A percentile compares a stretch with the other conserved stretches of the same genome.
These are phyloP conservation scores for Kalaharituber pfeilii DNA, from an alignment of 2,329 filamentous ascomycete genomes.

Conservation along the genomic window DNA sequence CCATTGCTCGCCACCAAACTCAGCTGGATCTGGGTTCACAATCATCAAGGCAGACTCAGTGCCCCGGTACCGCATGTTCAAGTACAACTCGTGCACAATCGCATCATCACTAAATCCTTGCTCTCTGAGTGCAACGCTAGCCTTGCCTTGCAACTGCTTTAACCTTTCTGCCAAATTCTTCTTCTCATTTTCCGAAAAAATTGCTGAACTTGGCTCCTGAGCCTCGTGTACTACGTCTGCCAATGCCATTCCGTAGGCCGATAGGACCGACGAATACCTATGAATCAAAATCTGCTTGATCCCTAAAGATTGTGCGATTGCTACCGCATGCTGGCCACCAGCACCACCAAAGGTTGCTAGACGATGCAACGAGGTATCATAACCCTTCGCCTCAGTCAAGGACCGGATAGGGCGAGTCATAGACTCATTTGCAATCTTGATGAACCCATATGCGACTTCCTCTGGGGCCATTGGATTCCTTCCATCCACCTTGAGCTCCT, in stretches of 20 bases:
- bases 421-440: conserved; percentile 77
- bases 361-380: conserved; percentile 78
- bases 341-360: conserved; percentile 84
- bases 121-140: conserved; percentile 45
- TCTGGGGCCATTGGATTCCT: conserved; percentile 53
- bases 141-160: conserved; percentile 61
- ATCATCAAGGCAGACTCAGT: conserved; percentile 88
- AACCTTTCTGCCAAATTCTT: conserved; percentile 54
- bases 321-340: conserved; percentile 81
- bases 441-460: conserved; percentile 74
- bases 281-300: conserved; percentile 76
- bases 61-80: conserved; percentile 83
- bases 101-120: conserved; percentile 63
- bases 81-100: conserved; percentile 74
- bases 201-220: conserved; percentile 54
- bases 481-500: conserved; percentile 46
- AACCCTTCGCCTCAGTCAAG: conserved; percentile 79
- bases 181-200: conserved; percentile 43
- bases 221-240: conserved; percentile 85
- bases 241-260: conserved; percentile 81
- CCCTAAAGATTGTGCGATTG: conserved; percentile 68
- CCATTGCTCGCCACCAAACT: conserved; percentile 47
- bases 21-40: conserved; percentile 48
- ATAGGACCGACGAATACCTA: conserved; percentile 73
- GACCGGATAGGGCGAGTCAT: conserved; percentile 85